These are phyloP conservation scores for Cornus florida DNA, from an alignment of 148 eudicot genomes.

Conservation along the genomic window DNA sequence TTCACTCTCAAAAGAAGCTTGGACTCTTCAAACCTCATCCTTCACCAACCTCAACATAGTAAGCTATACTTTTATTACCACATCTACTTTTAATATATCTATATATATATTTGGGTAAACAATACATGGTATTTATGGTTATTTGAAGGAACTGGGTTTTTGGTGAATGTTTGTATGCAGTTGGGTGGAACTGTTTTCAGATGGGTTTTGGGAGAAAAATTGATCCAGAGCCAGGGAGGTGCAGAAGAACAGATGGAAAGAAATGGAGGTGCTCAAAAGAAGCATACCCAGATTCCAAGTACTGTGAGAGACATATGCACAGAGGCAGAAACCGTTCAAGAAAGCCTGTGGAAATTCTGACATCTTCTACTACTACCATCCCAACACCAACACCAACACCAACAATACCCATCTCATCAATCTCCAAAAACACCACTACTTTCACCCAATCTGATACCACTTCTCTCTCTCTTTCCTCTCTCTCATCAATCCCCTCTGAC, in stretches of 20 bases:
- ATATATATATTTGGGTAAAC: not conserved
- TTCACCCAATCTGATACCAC: constrained; percentile 3
- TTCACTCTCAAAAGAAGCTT: constrained; percentile 63
- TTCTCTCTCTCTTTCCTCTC: constrained; percentile 28
- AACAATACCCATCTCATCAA: constrained; percentile 35
- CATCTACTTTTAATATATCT: not conserved
- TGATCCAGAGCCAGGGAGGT: constrained; percentile 99
- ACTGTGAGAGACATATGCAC: constrained; percentile 99
- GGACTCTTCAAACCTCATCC: constrained; percentile 58
- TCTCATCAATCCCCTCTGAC: constrained; percentile 24
- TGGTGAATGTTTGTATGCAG: constrained; percentile 26
- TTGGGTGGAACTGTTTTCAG: constrained; percentile 88
- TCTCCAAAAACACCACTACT: constrained; percentile 17
- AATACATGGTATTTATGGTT: not conserved
- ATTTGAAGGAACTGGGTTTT: not conserved
- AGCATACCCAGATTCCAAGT: constrained; percentile 92
- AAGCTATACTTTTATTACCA: constrained; percentile 17
- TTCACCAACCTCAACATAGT: constrained; percentile 63
- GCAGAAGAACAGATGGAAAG: constrained; percentile 97
- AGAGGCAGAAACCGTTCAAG: constrained; percentile 99
- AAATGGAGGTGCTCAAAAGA: constrained; percentile 99
- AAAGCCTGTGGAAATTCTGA: constrained; percentile 93
- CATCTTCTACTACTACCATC: constrained; percentile 20
- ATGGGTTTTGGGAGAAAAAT: constrained; percentile 88
- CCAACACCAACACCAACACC: constrained; percentile 5